A percentile compares a stretch with the other conserved stretches of the same genome.
These are phyloP conservation scores for Plenodomus lindquistii DNA, from an alignment of 2,329 filamentous ascomycete species.

Conservation along the genomic window DNA sequence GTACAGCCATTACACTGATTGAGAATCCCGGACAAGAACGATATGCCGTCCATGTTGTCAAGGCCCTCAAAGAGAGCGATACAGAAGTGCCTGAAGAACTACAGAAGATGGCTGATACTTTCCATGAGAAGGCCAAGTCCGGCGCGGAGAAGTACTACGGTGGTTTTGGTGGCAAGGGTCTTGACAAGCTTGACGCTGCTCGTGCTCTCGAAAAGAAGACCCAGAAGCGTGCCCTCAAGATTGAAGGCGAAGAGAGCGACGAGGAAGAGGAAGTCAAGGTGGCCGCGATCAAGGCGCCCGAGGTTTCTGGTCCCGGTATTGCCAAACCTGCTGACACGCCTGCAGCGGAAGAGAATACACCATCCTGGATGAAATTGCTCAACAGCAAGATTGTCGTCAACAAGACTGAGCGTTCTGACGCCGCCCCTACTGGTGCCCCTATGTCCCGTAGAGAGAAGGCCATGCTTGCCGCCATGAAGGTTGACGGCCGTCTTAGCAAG, in stretches of 20 bases:
- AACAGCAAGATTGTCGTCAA: slow-evolving; percentile 74
- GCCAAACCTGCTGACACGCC: slow-evolving; percentile 31
- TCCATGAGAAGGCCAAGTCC: slow-evolving; percentile 87
- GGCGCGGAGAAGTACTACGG: slow-evolving; percentile 85
- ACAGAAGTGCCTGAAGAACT: slow-evolving; percentile 76
- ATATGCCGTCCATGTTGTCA: slow-evolving; percentile 84
- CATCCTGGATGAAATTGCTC: slow-evolving; percentile 47
- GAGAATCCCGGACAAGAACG: slow-evolving; percentile 91
- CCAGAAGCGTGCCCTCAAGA: slow-evolving; percentile 76
- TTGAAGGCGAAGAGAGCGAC: slow-evolving; percentile 84
- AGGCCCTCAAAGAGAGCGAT: slow-evolving; percentile 89
- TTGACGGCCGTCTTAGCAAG: slow-evolving; percentile 87
- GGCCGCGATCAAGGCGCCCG: slow-evolving; percentile 62
- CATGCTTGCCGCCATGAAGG: slow-evolving; percentile 84
- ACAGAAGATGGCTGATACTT: slow-evolving; percentile 65
- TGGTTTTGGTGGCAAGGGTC: slow-evolving; percentile 92
- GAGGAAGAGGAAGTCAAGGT: slow-evolving; percentile 74
- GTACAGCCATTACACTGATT: slow-evolving; percentile 92
- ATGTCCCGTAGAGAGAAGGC: slow-evolving; percentile 71
- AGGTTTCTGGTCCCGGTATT: slow-evolving; percentile 38
- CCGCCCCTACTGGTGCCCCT: slow-evolving; percentile 60
- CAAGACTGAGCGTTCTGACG: slow-evolving; percentile 63
- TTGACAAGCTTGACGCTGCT: slow-evolving; percentile 89
- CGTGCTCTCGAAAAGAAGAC: slow-evolving; percentile 84
- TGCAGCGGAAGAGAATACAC: slow-evolving; percentile 26